phyloP scores from a whole-genome alignment of 2,329 filamentous ascomycete genomes.

The Shiraia bambusicola region DNA sequence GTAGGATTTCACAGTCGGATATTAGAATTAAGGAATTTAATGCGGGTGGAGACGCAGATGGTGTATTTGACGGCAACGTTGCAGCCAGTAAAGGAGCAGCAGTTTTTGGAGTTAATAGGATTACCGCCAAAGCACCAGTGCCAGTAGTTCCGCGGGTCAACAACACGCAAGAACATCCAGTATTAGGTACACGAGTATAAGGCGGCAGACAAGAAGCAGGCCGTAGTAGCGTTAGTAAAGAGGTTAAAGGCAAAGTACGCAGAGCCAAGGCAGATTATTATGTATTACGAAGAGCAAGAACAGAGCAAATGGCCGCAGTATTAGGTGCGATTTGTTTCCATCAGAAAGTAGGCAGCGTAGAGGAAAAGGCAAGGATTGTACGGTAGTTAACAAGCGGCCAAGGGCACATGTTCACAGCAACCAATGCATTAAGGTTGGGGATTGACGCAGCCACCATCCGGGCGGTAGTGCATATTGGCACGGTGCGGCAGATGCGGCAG shows the following conservation, averaged over 20 bases:
- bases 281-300: too few relatives aligned
- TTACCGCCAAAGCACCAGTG: constrained; percentile 11
- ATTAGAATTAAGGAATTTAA: constrained; percentile 17
- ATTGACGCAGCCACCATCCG: neutral
- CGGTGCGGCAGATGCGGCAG: neutral
- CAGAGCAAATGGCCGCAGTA: too few relatives aligned
- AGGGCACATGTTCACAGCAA: neutral
- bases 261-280: too few relatives aligned
- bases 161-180: constrained; percentile 6
- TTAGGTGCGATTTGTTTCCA: too few relatives aligned
- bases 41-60: constrained; percentile 17
- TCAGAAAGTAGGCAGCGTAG: too few relatives aligned
- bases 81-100: constrained; percentile 15
- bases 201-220: too few relatives aligned
- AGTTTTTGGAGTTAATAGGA: constrained; percentile 14
- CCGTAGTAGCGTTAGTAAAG: too few relatives aligned
- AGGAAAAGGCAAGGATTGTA: neutral
- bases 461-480: neutral
- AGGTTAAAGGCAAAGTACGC: too few relatives aligned
- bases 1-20: constrained; percentile 15
- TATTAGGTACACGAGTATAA: constrained; percentile 4
- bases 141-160: constrained; percentile 8
- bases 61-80: constrained; percentile 25
- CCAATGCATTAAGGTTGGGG: neutral
- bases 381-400: neutral